Evolutionary conservation across 805 yeast species (phyloP).

Genomic region (Starmera quercuum): DNA sequence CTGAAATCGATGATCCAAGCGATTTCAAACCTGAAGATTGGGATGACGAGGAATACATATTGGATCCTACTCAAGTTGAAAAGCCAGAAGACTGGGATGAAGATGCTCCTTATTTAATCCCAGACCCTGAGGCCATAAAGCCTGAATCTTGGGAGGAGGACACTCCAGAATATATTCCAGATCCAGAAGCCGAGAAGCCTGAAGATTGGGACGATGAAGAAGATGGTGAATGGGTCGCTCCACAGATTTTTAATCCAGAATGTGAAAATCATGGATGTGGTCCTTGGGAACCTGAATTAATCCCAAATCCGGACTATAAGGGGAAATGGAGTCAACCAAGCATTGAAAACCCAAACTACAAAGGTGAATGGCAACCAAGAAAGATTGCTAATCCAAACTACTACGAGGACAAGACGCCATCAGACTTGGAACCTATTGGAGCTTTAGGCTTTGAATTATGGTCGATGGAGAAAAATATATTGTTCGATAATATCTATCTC

Average conservation of each 20-base stretch:
- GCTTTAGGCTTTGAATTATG: constrained; percentile 86
- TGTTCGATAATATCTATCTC: constrained; percentile 78
- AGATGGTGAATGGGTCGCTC: constrained; percentile 81
- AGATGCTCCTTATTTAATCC: constrained; percentile 50
- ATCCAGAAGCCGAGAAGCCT: constrained; percentile 63
- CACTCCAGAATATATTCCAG: constrained; percentile 47
- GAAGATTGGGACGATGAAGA: constrained; percentile 85
- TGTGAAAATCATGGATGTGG: constrained; percentile 77
- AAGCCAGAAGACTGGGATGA: constrained; percentile 90
- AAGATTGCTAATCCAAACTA: constrained; percentile 63
- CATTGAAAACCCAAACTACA: constrained; percentile 66
- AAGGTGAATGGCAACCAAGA: constrained; percentile 73
- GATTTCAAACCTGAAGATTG: constrained; percentile 72
- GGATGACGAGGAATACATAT: constrained; percentile 63
- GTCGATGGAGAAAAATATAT: constrained; percentile 70
- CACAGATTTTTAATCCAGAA: constrained; percentile 63
- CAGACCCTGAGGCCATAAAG: constrained; percentile 57
- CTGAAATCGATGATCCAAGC: constrained; percentile 45
- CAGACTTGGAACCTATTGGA: constrained; percentile 60
- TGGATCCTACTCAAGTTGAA: constrained; percentile 53
- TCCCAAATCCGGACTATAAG: constrained; percentile 61
- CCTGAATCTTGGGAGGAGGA: constrained; percentile 81
- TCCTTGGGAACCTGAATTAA: constrained; percentile 60
- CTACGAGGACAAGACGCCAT: constrained; percentile 49
- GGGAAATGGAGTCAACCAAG: constrained; percentile 75